phyloP scores from a whole-genome alignment of 306 rosid genomes.

The Datisca glomerata region DNA sequence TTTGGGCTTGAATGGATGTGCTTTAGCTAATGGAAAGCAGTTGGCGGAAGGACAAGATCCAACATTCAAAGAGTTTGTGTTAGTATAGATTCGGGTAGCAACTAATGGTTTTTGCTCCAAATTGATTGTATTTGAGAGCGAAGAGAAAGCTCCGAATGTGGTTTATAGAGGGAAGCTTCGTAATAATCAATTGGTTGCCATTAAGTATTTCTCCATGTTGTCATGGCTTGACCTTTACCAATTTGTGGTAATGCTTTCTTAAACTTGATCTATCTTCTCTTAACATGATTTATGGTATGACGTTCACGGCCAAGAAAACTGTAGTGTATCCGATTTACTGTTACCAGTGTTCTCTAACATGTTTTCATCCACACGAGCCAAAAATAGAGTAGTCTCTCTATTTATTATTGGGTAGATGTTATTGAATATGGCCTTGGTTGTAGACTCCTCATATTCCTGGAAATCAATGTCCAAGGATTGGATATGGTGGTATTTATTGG shows the following conservation, averaged over 20 bases:
- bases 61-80: conserved; percentile 17
- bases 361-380: too few species aligned
- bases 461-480: too few species aligned
- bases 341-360: too few species aligned
- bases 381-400: too few species aligned
- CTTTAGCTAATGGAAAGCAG: conserved; percentile 14
- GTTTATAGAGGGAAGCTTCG: conserved; percentile 32
- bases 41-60: conserved; percentile 16
- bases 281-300: too few species aligned
- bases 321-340: too few species aligned
- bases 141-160: conserved; percentile 32
- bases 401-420: too few species aligned
- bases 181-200: conserved; percentile 22
- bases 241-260: conserved; percentile 19
- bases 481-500: too few species aligned
- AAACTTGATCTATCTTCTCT: too few species aligned
- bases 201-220: conserved; percentile 26
- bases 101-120: conserved; percentile 25
- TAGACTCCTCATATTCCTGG: too few species aligned
- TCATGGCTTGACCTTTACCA: conserved; percentile 34
- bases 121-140: conserved; percentile 29
- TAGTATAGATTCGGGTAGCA: conserved; percentile 24
- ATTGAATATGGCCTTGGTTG: too few species aligned
- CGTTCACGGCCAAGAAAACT: too few species aligned
- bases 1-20: not conserved